Evolutionary conservation across 2,329 filamentous ascomycete genomes (phyloP).

Genomic region (Aspergillus neoniger): DNA sequence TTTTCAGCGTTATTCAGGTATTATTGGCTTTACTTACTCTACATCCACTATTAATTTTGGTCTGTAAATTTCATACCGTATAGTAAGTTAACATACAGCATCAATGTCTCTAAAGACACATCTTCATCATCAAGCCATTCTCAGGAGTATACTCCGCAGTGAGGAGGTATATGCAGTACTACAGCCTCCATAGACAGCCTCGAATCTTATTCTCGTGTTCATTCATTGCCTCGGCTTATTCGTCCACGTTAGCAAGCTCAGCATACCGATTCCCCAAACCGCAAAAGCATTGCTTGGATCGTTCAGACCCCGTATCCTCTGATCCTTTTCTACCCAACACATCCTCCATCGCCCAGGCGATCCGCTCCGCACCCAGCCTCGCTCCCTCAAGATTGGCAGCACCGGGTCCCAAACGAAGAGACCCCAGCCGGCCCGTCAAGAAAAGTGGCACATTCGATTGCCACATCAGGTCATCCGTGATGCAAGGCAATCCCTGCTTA

Average conservation of each 20-base stretch:
- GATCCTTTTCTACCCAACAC: constrained; percentile 41
- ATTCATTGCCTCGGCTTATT: background rate
- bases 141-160: background rate
- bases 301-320: constrained; percentile 24
- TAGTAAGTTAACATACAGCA: background rate
- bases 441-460: constrained; percentile 71
- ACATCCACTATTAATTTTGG: fast-evolving
- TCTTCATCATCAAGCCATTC: background rate
- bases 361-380: constrained; percentile 70
- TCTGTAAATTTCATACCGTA: background rate
- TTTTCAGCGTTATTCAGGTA: background rate
- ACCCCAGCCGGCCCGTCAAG: constrained; percentile 67
- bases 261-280: constrained; percentile 45
- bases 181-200: background rate
- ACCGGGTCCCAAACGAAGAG: constrained; percentile 68
- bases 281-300: constrained; percentile 40
- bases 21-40: no score
- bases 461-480: constrained; percentile 79
- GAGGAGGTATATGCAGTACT: background rate
- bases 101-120: background rate
- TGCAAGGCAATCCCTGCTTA: constrained; percentile 68
- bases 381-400: constrained; percentile 75
- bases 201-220: background rate
- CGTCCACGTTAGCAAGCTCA: constrained; percentile 27
- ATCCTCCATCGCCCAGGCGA: constrained; percentile 70